phyloP scores from a whole-genome alignment of 140 eudicot genomes.

The Anethum foeniculum region DNA sequence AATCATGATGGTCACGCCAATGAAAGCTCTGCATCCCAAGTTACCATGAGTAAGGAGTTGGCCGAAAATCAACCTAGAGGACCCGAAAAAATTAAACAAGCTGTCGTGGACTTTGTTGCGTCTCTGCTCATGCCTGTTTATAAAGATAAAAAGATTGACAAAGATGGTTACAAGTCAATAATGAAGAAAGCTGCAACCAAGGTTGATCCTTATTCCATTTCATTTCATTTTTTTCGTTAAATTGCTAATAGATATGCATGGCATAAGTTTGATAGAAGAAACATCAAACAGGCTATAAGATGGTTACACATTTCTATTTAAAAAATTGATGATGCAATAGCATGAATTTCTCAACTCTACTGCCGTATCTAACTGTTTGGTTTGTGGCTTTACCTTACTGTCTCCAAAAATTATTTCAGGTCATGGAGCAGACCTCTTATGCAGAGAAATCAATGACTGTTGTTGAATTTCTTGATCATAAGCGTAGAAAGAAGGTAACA shows the following conservation, averaged over 20 bases:
- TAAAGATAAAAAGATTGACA: conserved; percentile 85
- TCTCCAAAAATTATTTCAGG: conserved; percentile 38
- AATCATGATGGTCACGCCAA: conserved; percentile 39
- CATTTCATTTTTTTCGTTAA: background rate
- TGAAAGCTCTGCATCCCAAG: conserved; percentile 84
- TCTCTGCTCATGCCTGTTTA: conserved; percentile 96
- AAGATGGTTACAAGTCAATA: conserved; percentile 78
- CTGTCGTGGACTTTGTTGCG: conserved; percentile 91
- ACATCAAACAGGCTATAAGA: background rate
- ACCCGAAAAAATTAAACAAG: conserved; percentile 59
- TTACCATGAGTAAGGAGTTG: conserved; percentile 60
- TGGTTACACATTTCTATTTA: background rate
- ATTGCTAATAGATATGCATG: background rate
- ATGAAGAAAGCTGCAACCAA: conserved; percentile 98
- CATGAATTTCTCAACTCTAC: background rate
- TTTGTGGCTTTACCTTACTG: background rate
- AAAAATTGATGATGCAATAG: background rate
- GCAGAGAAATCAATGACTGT: conserved; percentile 85
- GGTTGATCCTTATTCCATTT: conserved; percentile 27
- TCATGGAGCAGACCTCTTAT: conserved; percentile 85
- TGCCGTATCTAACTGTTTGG: background rate
- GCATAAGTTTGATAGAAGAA: background rate
- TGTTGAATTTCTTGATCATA: conserved; percentile 85
- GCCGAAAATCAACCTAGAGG: conserved; percentile 63
- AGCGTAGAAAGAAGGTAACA: conserved; percentile 90